These are phyloP conservation scores for Boletus eberwhitei DNA, from an alignment of 768 basidiomycete species.

Conservation along the genomic window DNA sequence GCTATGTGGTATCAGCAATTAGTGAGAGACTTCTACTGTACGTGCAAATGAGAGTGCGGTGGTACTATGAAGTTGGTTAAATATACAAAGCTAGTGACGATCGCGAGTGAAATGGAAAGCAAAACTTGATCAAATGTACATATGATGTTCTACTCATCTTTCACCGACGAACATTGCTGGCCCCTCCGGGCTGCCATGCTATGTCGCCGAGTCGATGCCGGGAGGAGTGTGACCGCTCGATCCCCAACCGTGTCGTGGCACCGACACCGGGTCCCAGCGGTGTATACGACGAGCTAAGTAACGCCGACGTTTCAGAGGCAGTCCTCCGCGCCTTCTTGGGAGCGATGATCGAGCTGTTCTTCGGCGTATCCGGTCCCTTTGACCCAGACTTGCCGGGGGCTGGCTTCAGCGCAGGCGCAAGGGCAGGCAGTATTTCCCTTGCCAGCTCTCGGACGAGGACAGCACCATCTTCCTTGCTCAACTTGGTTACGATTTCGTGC, in stretches of 20 bases:
- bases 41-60: constrained; percentile 32
- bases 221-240: constrained; percentile 37
- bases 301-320: constrained; percentile 62
- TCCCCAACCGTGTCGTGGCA: constrained; percentile 29
- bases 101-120: constrained; percentile 18
- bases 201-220: constrained; percentile 63
- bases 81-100: constrained; percentile 13
- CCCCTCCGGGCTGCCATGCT: constrained; percentile 44
- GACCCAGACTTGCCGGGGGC: constrained; percentile 29
- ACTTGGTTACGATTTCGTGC: constrained; percentile 71
- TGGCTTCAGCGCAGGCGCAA: constrained; percentile 70
- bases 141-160: not conserved
- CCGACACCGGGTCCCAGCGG: constrained; percentile 12
- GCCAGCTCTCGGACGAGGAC: constrained; percentile 89
- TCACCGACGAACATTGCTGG: constrained; percentile 20
- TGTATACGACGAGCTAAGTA: constrained; percentile 21
- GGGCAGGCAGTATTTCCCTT: constrained; percentile 75
- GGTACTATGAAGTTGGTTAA: constrained; percentile 14
- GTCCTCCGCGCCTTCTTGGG: constrained; percentile 65
- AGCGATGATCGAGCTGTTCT: constrained; percentile 43
- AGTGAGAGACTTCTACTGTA: constrained; percentile 22
- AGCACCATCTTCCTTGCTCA: constrained; percentile 85
- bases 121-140: constrained; percentile 9
- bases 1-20: constrained; percentile 23
- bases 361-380: constrained; percentile 37